Base-by-base conservation (phyloP, 2,329 filamentous ascomycete genomes). In the Monilinia polystroma region DNA sequence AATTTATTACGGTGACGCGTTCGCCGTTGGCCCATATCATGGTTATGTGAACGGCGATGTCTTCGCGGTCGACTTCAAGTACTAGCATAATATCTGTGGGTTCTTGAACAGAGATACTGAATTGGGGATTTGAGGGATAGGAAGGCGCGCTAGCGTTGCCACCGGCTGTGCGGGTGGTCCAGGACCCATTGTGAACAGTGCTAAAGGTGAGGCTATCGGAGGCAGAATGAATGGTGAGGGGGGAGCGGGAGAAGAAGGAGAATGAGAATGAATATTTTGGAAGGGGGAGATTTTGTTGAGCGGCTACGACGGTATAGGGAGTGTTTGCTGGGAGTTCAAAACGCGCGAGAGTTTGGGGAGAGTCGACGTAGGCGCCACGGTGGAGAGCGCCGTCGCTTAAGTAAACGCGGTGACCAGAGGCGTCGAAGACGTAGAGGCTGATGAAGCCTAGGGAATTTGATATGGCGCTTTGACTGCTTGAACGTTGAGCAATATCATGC, bases 91-190 rank as follows among this genome's bases (percentile, higher is more conserved):
- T 77, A 10, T 88, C 84, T 0, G 89, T 87, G 4, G 80, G 52
- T 4, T 78, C 76, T 1, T 83, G 74, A 58, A 93, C 74, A 18
- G 80, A 78, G 8, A 99, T 81, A 66, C 84, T 84, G 76, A 91
- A 98, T 76, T 97, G 93, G 0, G 95, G 95, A 72, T 98, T 99
- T 67, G 85, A 82, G n/a, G 89, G 85, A 79, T 95, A 98, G 11
- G 84, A 87, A 2, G 90, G 78, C 38, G 89, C 90, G 68, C 89
- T 87, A 0, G 92, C 87, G 75, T 93, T 96, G 41, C 95, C 95
- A 29, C 95, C 95, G 4, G 93, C 91, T 0, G 90, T 93, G 59
- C 89, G 85, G 63, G 85, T 81, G 3, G 86, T 93, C 95, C 95
- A 99, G 2, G 83, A 81, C 2, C 89, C 87, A 1, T 81, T 76